Evolutionary conservation across 2,329 filamentous ascomycete species (phyloP), one percentile per base, ranked within the genome.

Genomic region (Hansfordia pulvinata): DNA sequence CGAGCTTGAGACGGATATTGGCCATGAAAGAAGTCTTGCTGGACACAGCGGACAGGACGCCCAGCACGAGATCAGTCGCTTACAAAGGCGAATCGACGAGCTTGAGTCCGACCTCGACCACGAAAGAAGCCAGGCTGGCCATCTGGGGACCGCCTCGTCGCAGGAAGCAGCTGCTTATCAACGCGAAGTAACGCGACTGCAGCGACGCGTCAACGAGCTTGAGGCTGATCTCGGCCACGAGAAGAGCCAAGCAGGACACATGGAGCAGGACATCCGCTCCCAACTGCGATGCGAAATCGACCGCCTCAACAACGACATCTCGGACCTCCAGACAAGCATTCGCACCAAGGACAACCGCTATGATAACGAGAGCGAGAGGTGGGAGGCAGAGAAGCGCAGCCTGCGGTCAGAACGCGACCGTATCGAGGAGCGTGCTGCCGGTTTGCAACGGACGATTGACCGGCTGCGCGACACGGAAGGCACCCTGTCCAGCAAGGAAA

Each of bases 361-460:
- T 50, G 73, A 76, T 31, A 69, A 76, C 30, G 75, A 82, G 40
- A 70, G 67, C 46, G 77, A 83, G 35, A 72, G 74, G 39, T 84
- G 78, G 77, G 73, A 79, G 28, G 68, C 64, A 6, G 69, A 76
- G 41, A 74, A 64, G 40, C 67, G 70, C 18, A 66, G 64, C 20
- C 53, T 85, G 2, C 68, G 80, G 39, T 61, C 72, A 2, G 73
- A 82, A 39, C 70, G 69, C 28, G 63, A 73, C 25, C 65, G 67
- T 30, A 72, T 74, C 1, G 75, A 82, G 42, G 73, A 82, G 39
- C 72, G 73, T 39, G 75, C 73, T 3, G 54, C 58, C 8, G 70
- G 74, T 7, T 64, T 83, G 18, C 76, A 84, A 47, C 66, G 69
- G 28, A 79, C 76, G 1, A 74, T 86, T 31, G 72, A 81, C 35